These are phyloP conservation scores for Penicillium waksmanii DNA, from an alignment of 495 filamentous ascomycete genomes.

Conservation along the genomic window DNA sequence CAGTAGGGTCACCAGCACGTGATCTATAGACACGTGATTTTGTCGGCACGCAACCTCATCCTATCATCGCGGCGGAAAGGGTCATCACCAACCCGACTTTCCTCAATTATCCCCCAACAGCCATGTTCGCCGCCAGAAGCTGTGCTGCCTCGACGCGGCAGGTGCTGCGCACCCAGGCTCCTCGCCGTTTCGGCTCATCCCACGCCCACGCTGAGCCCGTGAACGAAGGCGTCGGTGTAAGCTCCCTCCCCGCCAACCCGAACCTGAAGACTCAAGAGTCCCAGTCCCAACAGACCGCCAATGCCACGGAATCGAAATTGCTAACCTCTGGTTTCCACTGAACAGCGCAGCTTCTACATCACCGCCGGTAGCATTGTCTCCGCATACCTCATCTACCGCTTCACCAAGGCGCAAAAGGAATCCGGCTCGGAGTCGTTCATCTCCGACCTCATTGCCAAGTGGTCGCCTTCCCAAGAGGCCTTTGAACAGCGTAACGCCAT, in stretches of 20 bases:
- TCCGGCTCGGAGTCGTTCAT: conserved; percentile 55
- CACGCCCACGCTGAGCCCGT: conserved; percentile 55
- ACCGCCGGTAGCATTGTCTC: conserved; percentile 61
- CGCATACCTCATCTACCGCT: conserved; percentile 59
- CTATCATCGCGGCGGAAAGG: conserved; percentile 32
- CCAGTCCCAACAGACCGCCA: conserved; percentile 13
- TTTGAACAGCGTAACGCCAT: conserved; percentile 64
- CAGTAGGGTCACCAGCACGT: conserved; percentile 25
- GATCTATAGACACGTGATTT: conserved; percentile 25
- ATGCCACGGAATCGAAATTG: conserved; percentile 12
- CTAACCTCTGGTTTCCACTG: conserved; percentile 20
- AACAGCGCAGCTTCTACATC: conserved; percentile 69
- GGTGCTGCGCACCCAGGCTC: conserved; percentile 48
- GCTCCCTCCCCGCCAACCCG: conserved; percentile 36
- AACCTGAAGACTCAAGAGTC: conserved; percentile 10
- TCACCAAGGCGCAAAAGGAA: conserved; percentile 47
- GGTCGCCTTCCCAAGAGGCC: conserved; percentile 46
- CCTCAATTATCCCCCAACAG: conserved; percentile 38
- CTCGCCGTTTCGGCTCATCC: conserved; percentile 50
- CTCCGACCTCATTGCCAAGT: conserved; percentile 61
- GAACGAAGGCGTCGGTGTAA: conserved; percentile 67
- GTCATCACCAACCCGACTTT: conserved; percentile 36
- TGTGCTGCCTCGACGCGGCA: conserved; percentile 46
- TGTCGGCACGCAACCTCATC: conserved; percentile 32
- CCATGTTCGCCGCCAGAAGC: conserved; percentile 51